phyloP scores from a whole-genome alignment of 352 stramenopile species.

The Thalassiosira delicatula region DNA sequence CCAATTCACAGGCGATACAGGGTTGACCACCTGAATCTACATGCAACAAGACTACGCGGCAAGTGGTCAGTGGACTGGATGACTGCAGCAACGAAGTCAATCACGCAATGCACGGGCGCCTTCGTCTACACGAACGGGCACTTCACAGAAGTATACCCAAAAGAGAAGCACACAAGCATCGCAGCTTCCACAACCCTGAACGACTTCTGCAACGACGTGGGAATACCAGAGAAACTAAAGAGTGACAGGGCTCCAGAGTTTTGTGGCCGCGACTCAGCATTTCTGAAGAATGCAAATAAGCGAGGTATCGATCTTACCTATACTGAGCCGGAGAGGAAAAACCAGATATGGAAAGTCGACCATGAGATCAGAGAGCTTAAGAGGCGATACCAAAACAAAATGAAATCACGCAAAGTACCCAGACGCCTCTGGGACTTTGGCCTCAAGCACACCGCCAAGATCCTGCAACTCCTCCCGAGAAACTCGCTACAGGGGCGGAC shows the following conservation, averaged over 20 bases:
- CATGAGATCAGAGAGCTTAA: constrained; percentile 36
- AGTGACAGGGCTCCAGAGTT: not conserved
- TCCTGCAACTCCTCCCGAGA: constrained; percentile 24
- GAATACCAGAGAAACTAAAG: constrained; percentile 1
- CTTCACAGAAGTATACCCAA: constrained; percentile 14
- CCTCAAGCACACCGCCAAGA: constrained; percentile 15
- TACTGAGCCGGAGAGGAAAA: not conserved
- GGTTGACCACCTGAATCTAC: not conserved
- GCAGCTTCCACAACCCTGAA: not conserved
- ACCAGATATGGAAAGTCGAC: constrained; percentile 11
- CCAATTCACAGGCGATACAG: constrained; percentile 12
- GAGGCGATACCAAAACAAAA: constrained; percentile 25
- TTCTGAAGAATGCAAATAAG: not conserved
- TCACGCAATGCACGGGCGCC: not conserved
- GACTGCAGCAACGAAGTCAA: constrained; percentile 15
- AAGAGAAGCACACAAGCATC: not conserved
- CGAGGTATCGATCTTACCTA: not conserved
- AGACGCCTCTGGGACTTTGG: too few relatives aligned
- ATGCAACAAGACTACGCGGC: not conserved
- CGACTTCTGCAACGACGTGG: not conserved
- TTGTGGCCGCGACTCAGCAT: not conserved
- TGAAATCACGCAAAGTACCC: too few relatives aligned
- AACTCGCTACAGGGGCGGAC: not conserved
- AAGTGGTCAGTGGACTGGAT: constrained; percentile 29
- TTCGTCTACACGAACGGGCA: constrained; percentile 26